Conservation (phyloP, 2,329 filamentous ascomycete species). For the Cercospora nicotianae region DNA sequence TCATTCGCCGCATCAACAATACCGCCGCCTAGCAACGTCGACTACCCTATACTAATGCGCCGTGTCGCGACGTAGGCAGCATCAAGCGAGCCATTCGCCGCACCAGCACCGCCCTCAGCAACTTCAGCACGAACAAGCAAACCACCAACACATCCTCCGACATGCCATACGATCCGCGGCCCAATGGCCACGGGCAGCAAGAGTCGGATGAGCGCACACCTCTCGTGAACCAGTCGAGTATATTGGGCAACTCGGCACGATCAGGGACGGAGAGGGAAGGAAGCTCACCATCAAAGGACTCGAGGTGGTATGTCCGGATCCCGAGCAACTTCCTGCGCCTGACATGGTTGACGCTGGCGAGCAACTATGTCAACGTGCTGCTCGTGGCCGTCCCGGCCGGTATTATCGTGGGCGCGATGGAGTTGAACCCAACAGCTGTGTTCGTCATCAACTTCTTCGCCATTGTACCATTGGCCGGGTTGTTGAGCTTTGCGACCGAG, state of each 20-base stretch:
- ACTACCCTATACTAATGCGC: conserved; percentile 4
- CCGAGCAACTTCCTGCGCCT: conserved; percentile 29
- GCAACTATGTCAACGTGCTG: conserved; percentile 65
- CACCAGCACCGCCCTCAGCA: conserved; percentile 25
- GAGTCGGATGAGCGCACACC: conserved; percentile 34
- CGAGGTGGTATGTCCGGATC: conserved; percentile 25
- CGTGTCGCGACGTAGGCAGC: conserved; percentile 5
- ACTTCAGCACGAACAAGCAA: conserved; percentile 5
- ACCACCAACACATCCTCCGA: conserved; percentile 12
- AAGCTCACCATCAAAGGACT: conserved; percentile 19
- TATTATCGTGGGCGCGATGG: conserved; percentile 63
- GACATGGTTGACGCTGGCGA: conserved; percentile 47
- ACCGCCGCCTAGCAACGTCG: neutral
- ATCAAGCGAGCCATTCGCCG: conserved; percentile 31
- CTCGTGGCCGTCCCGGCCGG: conserved; percentile 74
- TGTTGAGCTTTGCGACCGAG: conserved; percentile 76
- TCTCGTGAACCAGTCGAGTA: conserved; percentile 27
- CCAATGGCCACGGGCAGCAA: conserved; percentile 24
- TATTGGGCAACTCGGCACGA: conserved; percentile 21
- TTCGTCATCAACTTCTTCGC: conserved; percentile 80
- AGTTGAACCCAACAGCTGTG: conserved; percentile 66
- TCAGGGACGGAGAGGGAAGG: conserved; percentile 17
- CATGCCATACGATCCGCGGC: conserved; percentile 18
- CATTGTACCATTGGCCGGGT: conserved; percentile 72
- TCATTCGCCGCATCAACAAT: neutral